phyloP scores from a whole-genome alignment of 257 asterid genomes.

The Anisodus acutangulus region DNA sequence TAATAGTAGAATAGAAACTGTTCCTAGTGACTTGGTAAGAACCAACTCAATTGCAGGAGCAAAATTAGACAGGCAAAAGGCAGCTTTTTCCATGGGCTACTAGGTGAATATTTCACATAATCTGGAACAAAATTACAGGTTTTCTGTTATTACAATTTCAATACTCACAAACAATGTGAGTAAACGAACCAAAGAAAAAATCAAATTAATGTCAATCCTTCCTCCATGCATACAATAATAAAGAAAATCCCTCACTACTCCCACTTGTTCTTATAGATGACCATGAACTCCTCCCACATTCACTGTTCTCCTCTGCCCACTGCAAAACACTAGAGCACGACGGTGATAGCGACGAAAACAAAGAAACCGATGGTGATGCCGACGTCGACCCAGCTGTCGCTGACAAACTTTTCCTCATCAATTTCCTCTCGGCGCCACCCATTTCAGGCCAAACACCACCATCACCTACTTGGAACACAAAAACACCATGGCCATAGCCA shows the following conservation, averaged over 20 bases:
- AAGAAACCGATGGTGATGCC: conserved; percentile 29
- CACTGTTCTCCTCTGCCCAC: conserved; percentile 55
- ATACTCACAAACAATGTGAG: not conserved
- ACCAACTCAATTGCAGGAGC: not conserved
- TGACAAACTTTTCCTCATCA: conserved; percentile 47
- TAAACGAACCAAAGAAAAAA: conserved; percentile 1
- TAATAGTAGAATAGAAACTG: not conserved
- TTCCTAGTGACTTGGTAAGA: conserved; percentile 21
- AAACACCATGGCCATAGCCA: conserved; percentile 41
- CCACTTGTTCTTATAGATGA: conserved; percentile 44
- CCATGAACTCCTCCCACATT: conserved; percentile 50
- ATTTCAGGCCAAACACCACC: conserved; percentile 52
- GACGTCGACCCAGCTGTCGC: conserved; percentile 1
- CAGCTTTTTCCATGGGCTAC: not conserved
- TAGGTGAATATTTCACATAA: not conserved
- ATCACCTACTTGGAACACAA: conserved; percentile 47
- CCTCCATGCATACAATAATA: conserved; percentile 53
- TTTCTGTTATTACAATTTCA: conserved; percentile 24
- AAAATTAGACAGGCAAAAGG: not conserved
- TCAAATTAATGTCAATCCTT: conserved; percentile 30
- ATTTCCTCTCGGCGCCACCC: conserved; percentile 47
- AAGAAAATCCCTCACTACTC: conserved; percentile 43
- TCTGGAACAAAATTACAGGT: conserved; percentile 25
- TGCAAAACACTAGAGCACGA: conserved; percentile 52
- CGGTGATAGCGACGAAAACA: conserved; percentile 25